phyloP scores from a whole-genome alignment of 805 yeast genomes.

The Ogataea salicorniae region DNA sequence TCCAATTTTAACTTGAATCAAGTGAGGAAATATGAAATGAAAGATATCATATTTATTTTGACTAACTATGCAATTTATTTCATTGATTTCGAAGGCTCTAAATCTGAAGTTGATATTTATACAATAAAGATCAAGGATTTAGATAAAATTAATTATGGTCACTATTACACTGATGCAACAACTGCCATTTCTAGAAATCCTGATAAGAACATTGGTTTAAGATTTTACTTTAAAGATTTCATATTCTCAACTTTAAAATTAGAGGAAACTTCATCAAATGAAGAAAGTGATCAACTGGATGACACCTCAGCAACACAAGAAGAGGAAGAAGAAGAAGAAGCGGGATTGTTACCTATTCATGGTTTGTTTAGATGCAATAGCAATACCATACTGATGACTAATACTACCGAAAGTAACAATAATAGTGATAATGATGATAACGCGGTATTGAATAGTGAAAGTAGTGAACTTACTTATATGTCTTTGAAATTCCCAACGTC shows the following conservation, averaged over 20 bases:
- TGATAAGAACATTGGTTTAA: slow-evolving; percentile 29
- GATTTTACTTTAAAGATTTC: slow-evolving; percentile 7
- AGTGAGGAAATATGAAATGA: slow-evolving; percentile 9
- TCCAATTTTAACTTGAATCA: slow-evolving; percentile 11
- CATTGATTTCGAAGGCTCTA: slow-evolving; percentile 16
- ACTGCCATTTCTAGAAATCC: slow-evolving; percentile 25
- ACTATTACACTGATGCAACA: slow-evolving; percentile 15
- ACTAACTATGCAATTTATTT: slow-evolving; percentile 22
- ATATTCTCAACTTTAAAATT: slow-evolving; percentile 1
- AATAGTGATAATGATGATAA: not conserved
- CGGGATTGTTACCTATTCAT: not conserved
- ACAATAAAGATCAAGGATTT: slow-evolving; percentile 16
- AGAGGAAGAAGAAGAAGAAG: too few species aligned
- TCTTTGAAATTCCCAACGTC: slow-evolving; percentile 16
- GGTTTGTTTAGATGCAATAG: not conserved
- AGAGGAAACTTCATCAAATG: not conserved
- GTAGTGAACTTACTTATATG: slow-evolving; percentile 1
- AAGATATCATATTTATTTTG: slow-evolving; percentile 23
- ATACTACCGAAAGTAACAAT: too few species aligned
- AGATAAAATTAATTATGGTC: slow-evolving; percentile 28
- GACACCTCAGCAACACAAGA: too few species aligned
- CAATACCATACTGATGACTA: not conserved
- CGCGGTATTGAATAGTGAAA: not conserved
- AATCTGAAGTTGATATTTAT: slow-evolving; percentile 17
- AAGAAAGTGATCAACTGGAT: not conserved